Base-by-base conservation (phyloP, 2,329 filamentous ascomycete species). In the Fusarium decemcellulare region DNA sequence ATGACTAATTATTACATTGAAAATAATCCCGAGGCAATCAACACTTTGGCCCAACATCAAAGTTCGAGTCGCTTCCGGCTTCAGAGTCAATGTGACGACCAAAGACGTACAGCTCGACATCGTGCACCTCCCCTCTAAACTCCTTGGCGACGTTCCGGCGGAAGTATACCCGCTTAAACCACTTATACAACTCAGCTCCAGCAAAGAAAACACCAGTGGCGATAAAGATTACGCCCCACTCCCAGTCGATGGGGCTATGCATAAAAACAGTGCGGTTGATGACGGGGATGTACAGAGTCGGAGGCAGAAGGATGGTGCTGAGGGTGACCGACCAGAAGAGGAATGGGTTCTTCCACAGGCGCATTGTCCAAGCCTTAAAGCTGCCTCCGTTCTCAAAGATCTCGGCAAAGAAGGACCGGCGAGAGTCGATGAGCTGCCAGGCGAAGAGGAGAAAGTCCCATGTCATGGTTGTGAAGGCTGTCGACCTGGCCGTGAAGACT, bases 361-460 rank as follows among this genome's bases (percentile, higher is more conserved):
- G 86, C 47, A 80, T 68, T 55, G 87, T 68, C 89, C 89, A 91
- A 57, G 88, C 84, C 1, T 83, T 85, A 65, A 70, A 48, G 12
- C 73, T 67, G 8, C 58, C 65, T 81, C 70, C 84, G 68, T 87
- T 85, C 63, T 79, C 80, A 68, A 86, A 85, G 15, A 85, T 85
- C 44, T 82, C 81, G 65, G 86, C 84, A 83, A 92, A 92, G 81
- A 92, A 89, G 7, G 87, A 90, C 23, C 89, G 86, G 12, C 90
- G 88, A 74, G 88, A 84, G 70, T 91, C 84, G 57, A 91, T 85
- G 78, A 92, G 88, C 72, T 92, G 89, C 91, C 91, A 92, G 1
- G 90, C 90, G 40, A 91, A 84, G 80, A 92, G 88, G 10, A 92
- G 82, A 6, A 90, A 89, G 63, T 88, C 88, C 90, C 90, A 92